A percentile compares a stretch with the other conserved stretches of the same genome.
Conservation (phyloP, 2,329 filamentous ascomycete species). For the Ramichloridium luteum region DNA sequence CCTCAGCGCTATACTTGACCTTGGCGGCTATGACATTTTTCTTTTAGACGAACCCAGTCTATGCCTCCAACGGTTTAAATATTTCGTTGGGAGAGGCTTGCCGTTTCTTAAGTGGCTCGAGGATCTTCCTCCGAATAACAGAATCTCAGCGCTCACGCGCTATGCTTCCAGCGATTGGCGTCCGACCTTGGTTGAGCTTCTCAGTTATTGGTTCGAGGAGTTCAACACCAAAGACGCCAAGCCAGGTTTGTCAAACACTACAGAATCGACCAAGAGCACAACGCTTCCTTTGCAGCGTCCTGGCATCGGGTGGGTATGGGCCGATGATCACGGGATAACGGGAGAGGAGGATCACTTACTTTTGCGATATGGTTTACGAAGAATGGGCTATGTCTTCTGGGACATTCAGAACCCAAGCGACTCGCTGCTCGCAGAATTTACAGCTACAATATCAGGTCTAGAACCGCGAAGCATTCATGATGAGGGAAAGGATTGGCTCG, state of each 20-base stretch:
- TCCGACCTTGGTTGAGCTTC: too few species aligned
- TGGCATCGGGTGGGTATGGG: not conserved
- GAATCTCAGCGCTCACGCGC: too few species aligned
- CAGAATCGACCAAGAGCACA: not conserved
- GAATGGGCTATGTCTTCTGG: not conserved
- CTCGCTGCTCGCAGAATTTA: not conserved
- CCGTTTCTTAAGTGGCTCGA: slow-evolving; percentile 1
- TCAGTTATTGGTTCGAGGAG: too few species aligned
- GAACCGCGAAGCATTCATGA: not conserved
- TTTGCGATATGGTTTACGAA: not conserved
- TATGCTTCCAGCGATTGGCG: too few species aligned
- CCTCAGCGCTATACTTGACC: not conserved
- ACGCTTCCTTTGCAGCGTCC: not conserved
- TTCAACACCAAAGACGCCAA: too few species aligned
- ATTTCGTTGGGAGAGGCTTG: slow-evolving; percentile 1
- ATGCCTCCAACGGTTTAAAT: slow-evolving; percentile 1
- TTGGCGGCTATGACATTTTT: not conserved
- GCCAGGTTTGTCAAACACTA: too few species aligned
- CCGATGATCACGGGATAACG: not conserved
- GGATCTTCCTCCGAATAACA: not conserved
- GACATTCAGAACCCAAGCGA: slow-evolving; percentile 1
- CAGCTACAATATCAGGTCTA: not conserved
- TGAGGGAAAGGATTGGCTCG: not conserved
- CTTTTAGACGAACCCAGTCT: too few species aligned
- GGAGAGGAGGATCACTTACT: not conserved